Evolutionary conservation across 2,329 filamentous ascomycete species (phyloP).

Genomic region (Monosporascus sp.): DNA sequence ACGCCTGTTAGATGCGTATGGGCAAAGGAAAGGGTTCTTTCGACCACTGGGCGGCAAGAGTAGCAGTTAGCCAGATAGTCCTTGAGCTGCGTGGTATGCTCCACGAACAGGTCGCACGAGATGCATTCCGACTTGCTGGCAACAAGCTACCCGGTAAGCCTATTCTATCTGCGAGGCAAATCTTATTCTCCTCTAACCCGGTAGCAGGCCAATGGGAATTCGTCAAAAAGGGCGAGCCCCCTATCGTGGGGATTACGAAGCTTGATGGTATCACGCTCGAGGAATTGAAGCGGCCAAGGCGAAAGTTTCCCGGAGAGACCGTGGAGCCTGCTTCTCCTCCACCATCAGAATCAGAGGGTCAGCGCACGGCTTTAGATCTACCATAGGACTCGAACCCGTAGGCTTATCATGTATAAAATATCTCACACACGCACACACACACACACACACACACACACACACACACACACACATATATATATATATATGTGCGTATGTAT

Average conservation of each 20-base stretch:
- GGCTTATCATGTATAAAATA: conserved; percentile 2
- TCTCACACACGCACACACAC: no score
- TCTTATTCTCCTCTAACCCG: not conserved
- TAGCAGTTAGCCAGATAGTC: conserved; percentile 84
- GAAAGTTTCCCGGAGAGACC: conserved; percentile 50
- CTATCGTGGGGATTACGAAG: conserved; percentile 90
- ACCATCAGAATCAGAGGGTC: conserved; percentile 8
- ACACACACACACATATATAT: no score
- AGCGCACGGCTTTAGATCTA: conserved; percentile 17
- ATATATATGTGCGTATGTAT: no score
- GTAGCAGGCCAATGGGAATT: conserved; percentile 76
- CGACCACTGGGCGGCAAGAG: conserved; percentile 89
- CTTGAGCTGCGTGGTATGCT: conserved; percentile 89
- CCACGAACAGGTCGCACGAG: conserved; percentile 89
- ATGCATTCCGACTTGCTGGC: conserved; percentile 89
- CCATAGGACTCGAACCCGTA: conserved; percentile 7
- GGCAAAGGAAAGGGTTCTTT: conserved; percentile 98
- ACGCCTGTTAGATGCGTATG: conserved; percentile 70
- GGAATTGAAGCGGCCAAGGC: conserved; percentile 74
- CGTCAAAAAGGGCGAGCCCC: conserved; percentile 84
- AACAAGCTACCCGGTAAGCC: conserved; percentile 86
- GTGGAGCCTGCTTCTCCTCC: conserved; percentile 15
- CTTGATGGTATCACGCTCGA: conserved; percentile 78
- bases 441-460: no score
- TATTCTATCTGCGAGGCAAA: conserved; percentile 3